Base-by-base conservation (phyloP, 2,329 filamentous ascomycete species). In the Xylariaceae sp. region DNA sequence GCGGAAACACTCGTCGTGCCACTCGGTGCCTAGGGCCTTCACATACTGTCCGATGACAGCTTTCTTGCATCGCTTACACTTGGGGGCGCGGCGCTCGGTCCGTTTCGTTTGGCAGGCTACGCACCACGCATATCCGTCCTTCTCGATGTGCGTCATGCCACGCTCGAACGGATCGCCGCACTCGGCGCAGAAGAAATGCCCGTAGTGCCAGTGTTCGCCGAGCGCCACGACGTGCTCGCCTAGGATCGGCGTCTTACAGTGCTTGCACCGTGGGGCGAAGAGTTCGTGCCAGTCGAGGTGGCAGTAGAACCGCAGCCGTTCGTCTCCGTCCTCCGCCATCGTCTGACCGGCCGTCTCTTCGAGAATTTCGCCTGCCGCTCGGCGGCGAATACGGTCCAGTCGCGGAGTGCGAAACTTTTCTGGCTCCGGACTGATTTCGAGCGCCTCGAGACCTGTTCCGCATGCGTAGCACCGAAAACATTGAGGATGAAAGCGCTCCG, bases 121-220 rank as follows among this genome's bases (percentile, higher is more conserved):
- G 75, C 95, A 99, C 93, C 95, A 99, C 4, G 95, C 95, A 74
- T 96, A 98, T 8, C 94, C 94, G 65, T 98, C 94, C 76, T 96
- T 96, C 73, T 99, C 95, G 53, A 99, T 87, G 68, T 88, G 86
- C 41, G 85, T 88, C 76, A 82, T 84, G 58, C 84, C 84, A 44
- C 81, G 80, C 64, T 82, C 91, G 72, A 99, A 99, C 0, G 95
- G 94, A 77, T 99, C 94, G 65, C 95, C 95, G 72, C 95, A 99
- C 80, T 99, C 92, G 37, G 95, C 95, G 71, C 95, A 99, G 83
- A 99, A 99, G 78, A 99, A 99, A 76, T 99, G 95, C 0, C 95
- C 95, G 50, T 91, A 90, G 74, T 99, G 95, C 91, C 92, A 99
- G 76, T 96, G 92, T n/a, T 88, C 86, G 1, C 95, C 95, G 54